These are phyloP conservation scores for Tympanopsis confertula DNA, from an alignment of 2,329 filamentous ascomycete genomes.

Conservation along the genomic window DNA sequence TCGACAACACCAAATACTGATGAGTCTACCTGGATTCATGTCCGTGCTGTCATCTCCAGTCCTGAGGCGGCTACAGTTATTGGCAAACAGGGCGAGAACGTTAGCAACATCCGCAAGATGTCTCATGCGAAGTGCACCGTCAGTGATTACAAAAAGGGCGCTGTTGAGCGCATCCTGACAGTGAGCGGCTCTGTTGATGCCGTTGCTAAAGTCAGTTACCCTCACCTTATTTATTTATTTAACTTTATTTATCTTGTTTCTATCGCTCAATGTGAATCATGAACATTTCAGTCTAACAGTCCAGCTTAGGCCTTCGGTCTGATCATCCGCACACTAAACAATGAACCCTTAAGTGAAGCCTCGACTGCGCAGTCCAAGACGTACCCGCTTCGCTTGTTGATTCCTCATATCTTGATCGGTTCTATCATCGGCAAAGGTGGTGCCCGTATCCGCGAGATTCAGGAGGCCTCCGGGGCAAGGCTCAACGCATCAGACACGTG, in stretches of 20 bases:
- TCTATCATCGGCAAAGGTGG: slow-evolving; percentile 98
- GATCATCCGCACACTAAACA: slow-evolving; percentile 96
- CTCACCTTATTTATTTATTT: slow-evolving; percentile 3
- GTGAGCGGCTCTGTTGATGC: slow-evolving; percentile 95
- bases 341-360: slow-evolving; percentile 77
- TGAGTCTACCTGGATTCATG: slow-evolving; percentile 92
- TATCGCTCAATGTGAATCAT: slow-evolving; percentile 6
- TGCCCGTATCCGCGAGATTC: slow-evolving; percentile 91
- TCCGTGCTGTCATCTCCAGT: slow-evolving; percentile 92
- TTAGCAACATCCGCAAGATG: slow-evolving; percentile 87
- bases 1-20: slow-evolving; percentile 49
- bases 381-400: slow-evolving; percentile 86
- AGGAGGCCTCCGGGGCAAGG: slow-evolving; percentile 90
- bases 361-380: slow-evolving; percentile 94
- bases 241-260: slow-evolving; percentile 1
- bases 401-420: slow-evolving; percentile 93
- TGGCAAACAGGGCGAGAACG: slow-evolving; percentile 96
- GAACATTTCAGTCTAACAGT: slow-evolving; percentile 13
- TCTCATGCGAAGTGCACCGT: slow-evolving; percentile 98
- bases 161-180: slow-evolving; percentile 92
- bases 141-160: slow-evolving; percentile 93
- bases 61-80: slow-evolving; percentile 96
- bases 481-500: slow-evolving; percentile 94
- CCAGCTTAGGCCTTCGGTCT: slow-evolving; percentile 72
- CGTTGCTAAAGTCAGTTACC: slow-evolving; percentile 69